Percentiles rank a stretch among this genome's conserved stretches.
phyloP scores from a whole-genome alignment of 768 basidiomycete genomes.

The Rickenella mellea region DNA sequence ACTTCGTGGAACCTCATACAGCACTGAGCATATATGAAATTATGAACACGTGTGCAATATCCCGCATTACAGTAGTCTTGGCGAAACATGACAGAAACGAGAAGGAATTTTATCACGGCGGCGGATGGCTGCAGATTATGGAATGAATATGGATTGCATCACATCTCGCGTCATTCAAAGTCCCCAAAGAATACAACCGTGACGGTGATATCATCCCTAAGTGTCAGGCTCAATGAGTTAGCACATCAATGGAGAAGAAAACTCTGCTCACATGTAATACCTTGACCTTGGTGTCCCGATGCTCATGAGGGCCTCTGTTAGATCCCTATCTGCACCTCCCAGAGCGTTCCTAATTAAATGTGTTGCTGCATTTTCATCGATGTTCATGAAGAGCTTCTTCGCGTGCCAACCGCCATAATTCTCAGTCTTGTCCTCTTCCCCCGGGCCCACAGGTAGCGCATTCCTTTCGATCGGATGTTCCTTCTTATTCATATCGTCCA shows the following conservation, averaged over 20 bases:
- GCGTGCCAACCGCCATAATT: conserved; percentile 27
- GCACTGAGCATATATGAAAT: no score
- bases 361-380: conserved; percentile 35
- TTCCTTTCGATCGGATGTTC: no score
- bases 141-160: no score
- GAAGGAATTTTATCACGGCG: no score
- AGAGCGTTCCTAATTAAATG: conserved; percentile 47
- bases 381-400: conserved; percentile 29
- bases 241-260: conserved; percentile 1
- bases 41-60: no score
- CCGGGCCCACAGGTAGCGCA: conserved; percentile 5
- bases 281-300: conserved; percentile 28
- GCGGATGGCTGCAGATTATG: no score
- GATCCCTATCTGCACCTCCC: conserved; percentile 38
- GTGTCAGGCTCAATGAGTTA: neutral
- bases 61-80: no score
- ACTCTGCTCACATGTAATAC: conserved; percentile 27
- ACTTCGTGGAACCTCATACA: no score
- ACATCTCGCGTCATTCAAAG: no score
- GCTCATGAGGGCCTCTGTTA: conserved; percentile 29
- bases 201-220: conserved; percentile 25
- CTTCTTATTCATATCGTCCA: conserved; percentile 23
- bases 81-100: no score
- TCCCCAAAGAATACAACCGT: conserved; percentile 16
- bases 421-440: conserved; percentile 22